phyloP scores from a whole-genome alignment of 169 alveolate species.

The Cyclospora cayetanensis region DNA sequence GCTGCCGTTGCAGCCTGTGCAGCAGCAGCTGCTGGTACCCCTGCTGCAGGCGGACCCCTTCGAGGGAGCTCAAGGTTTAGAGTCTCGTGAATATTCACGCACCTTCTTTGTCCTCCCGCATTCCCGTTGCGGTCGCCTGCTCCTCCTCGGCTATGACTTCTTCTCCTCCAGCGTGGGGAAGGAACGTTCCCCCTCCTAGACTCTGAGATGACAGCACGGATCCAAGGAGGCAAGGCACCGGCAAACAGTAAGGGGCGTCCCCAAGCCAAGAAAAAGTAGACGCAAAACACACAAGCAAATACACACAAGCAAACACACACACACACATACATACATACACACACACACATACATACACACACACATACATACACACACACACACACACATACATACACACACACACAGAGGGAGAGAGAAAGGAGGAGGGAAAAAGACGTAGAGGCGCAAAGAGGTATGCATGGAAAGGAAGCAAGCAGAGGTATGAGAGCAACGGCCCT shows the following conservation, averaged over 20 bases:
- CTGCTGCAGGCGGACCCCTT: not conserved
- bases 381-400: too few relatives aligned
- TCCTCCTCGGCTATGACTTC: not conserved
- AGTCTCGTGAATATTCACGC: not conserved
- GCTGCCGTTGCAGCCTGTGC: not conserved
- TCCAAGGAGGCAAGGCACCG: too few relatives aligned
- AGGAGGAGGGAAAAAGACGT: too few relatives aligned
- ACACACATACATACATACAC: not conserved
- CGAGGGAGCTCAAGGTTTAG: not conserved
- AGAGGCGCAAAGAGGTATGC: too few relatives aligned
- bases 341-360: not conserved
- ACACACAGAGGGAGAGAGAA: too few relatives aligned
- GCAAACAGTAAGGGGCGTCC: too few relatives aligned
- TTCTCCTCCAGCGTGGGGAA: not conserved
- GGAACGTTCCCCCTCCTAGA: not conserved
- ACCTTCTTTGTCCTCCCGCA: constrained; percentile 2
- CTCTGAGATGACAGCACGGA: not conserved
- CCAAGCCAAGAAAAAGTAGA: not conserved
- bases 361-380: too few relatives aligned
- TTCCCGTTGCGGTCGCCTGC: not conserved
- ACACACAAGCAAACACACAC: not conserved
- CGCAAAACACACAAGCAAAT: not conserved
- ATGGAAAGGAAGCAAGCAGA: too few relatives aligned
- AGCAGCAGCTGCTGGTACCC: not conserved
- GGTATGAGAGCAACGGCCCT: too few relatives aligned